Percentiles rank a stretch among this genome's conserved stretches.
phyloP scores from a whole-genome alignment of 805 yeast genomes.

The Ogataea trehalophila region DNA sequence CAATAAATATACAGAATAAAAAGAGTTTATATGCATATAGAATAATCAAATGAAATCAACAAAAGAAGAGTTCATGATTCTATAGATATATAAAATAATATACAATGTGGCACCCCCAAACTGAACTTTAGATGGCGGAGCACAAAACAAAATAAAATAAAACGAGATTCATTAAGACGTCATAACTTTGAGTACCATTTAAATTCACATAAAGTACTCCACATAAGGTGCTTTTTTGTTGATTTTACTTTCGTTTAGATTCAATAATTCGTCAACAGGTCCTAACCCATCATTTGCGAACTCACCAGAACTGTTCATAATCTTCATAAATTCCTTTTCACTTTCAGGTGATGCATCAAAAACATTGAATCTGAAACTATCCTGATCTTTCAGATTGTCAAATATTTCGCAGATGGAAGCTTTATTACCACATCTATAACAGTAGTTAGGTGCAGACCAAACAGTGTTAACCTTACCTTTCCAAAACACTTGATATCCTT shows the following conservation, averaged over 20 bases:
- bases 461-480: slow-evolving; percentile 89
- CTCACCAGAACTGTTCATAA: slow-evolving; percentile 34
- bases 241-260: slow-evolving; percentile 16
- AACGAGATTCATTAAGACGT: background rate
- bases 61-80: too few species aligned
- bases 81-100: too few species aligned
- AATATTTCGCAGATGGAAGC: slow-evolving; percentile 92
- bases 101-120: background rate
- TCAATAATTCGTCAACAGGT: slow-evolving; percentile 11
- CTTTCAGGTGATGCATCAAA: slow-evolving; percentile 98
- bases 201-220: slow-evolving; percentile 34
- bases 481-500: slow-evolving; percentile 91
- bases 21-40: too few species aligned
- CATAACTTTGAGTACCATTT: background rate
- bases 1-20: too few species aligned
- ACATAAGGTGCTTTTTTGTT: slow-evolving; percentile 35
- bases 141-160: background rate
- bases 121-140: too few species aligned
- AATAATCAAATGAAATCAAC: too few species aligned
- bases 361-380: slow-evolving; percentile 69
- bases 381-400: slow-evolving; percentile 55
- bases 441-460: slow-evolving; percentile 98
- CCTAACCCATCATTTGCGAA: slow-evolving; percentile 8
- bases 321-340: slow-evolving; percentile 46
- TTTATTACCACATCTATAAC: slow-evolving; percentile 94